Evolutionary conservation across 2,329 filamentous ascomycete species (phyloP), one percentile per base, ranked within the genome.

Genomic region (Colletotrichum spinosum): DNA sequence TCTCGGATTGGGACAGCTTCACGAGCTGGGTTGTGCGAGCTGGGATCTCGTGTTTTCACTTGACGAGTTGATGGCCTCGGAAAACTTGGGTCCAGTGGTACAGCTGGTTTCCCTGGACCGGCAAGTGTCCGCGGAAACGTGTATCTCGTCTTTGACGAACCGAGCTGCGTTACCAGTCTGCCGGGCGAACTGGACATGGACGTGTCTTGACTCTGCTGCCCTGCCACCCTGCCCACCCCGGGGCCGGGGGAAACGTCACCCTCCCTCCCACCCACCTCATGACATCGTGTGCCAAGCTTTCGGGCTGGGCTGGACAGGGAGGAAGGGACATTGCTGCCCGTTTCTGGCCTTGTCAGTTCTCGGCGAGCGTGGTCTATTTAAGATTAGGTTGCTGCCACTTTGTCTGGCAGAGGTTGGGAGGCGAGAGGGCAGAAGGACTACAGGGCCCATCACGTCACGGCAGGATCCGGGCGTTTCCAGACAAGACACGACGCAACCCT

Each of bases 371-470:
- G 41, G 38, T 35, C 48, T 62, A 66, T 57, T 62, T 66, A 66
- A 66, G 58, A 49, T 63, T 66, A 54, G 52, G 48, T 50, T 66
- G 48, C 38, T 41, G 56, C 46, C 61, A n/a, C 58, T 41, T 48
- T n/a, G 15, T 2, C 33, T 39, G 6, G 25, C 33, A 34, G 51
- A 25, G 1, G 25, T 25, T 25, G 13, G 46, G n/a, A 7, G 34
- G n/a, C 10, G 12, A 11, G 15, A 38, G n/a, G 8, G n/a, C 35
- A 55, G 45, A 48, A 41, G 17, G 44, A 44, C 13, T 8, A 44
- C 13, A 44, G 13, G 25, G 25, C 25, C 25, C 25, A 25, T 25
- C 25, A 25, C 25, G 25, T 25, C 25, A 25, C 25, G 25, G 25
- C 25, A 25, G 48, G 45, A 37, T 38, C 45, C 52, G 52, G 46